Percentiles rank a stretch among this genome's conserved stretches.
These are phyloP conservation scores for Melastoma candidum DNA, from an alignment of 441 rosid genomes.

Conservation along the genomic window DNA sequence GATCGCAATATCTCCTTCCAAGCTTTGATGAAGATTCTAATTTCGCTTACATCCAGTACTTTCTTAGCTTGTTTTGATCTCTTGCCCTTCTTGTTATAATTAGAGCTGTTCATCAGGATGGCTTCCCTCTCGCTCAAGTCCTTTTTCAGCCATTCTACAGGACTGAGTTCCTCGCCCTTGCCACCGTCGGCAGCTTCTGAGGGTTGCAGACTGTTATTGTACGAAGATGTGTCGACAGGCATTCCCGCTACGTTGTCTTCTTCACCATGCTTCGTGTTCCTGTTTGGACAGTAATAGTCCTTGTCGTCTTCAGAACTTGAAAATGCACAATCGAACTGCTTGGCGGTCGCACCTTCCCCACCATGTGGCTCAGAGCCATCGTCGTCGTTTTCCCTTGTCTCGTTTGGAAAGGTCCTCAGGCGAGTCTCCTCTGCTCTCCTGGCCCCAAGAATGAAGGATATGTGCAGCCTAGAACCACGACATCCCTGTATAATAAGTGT, in stretches of 20 bases:
- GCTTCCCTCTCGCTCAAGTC: slow-evolving; percentile 8
- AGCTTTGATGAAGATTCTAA: slow-evolving; percentile 9
- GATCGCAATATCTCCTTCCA: slow-evolving; percentile 11
- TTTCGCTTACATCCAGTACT: background rate
- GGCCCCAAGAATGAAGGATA: slow-evolving; percentile 9
- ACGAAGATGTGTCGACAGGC: background rate
- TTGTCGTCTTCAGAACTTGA: slow-evolving; percentile 6
- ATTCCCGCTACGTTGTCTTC: background rate
- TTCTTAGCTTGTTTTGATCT: background rate
- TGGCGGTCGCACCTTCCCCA: slow-evolving; percentile 2
- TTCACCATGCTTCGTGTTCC: background rate
- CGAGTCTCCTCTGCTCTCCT: slow-evolving; percentile 8
- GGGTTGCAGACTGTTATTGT: background rate
- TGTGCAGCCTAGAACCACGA: slow-evolving; percentile 8
- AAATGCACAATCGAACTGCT: background rate
- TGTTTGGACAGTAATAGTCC: background rate
- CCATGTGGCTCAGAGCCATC: background rate
- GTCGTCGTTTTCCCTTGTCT: background rate
- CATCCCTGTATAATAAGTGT: too few species aligned
- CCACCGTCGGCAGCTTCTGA: background rate
- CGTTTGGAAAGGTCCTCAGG: slow-evolving; percentile 2
- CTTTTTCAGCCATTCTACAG: slow-evolving; percentile 10
- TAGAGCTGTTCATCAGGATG: slow-evolving; percentile 1
- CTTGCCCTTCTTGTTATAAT: slow-evolving; percentile 4
- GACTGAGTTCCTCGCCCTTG: background rate